Base-by-base conservation (phyloP, 1,139 yeast genomes). In the Geotrichum fermentans region DNA sequence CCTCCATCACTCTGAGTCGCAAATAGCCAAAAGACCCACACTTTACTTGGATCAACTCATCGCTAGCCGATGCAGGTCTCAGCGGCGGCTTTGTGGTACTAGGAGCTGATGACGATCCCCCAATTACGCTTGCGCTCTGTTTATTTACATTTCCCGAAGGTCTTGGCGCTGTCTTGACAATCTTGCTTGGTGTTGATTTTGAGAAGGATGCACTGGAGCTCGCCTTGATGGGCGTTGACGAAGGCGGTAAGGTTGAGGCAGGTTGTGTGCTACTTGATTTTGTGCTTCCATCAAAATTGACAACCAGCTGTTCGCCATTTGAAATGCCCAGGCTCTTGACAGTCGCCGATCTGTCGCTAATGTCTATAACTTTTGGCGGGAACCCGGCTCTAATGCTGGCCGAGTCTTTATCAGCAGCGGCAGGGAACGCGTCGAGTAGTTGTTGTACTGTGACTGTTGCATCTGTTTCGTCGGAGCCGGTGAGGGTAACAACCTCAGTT, bases 1-100 rank as follows among this genome's bases (percentile, higher is more conserved):
- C 90, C 1, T 86, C 84, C 52, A 83, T 80, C 48, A 78, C 77
- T 34, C 88, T 73, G 14, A 83, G 70, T 11, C 74, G 69, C 21
- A 79, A 59, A 52, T 66, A 67, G 3, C 60, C 55, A 4, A 30
- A 20, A 1, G 48, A 30, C 7, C 49, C 44, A 29, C 49, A 46
- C 22, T 35, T 47, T 20, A 35, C 44, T 49, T 42, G 43, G 10
- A 42, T 16, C 16, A 40, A 21, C 1, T 41, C 44, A 7, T 20
- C 52, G 20, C 26, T 32, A 13, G n/a, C 14, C n/a, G 47, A 33
- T 20, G 29, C 10, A 2, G 26, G 5, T 22, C 24, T 11, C 14
- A 10, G 28, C 11, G 44, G 29, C 17, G 28, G 3, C 24, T 13
- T 52, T 3, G 56, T 49, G 14, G 22, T 14, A 10, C 14, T 46